These are phyloP conservation scores for Pestalotiopsis fici DNA, from an alignment of 2,329 filamentous ascomycete species.

Conservation along the genomic window DNA sequence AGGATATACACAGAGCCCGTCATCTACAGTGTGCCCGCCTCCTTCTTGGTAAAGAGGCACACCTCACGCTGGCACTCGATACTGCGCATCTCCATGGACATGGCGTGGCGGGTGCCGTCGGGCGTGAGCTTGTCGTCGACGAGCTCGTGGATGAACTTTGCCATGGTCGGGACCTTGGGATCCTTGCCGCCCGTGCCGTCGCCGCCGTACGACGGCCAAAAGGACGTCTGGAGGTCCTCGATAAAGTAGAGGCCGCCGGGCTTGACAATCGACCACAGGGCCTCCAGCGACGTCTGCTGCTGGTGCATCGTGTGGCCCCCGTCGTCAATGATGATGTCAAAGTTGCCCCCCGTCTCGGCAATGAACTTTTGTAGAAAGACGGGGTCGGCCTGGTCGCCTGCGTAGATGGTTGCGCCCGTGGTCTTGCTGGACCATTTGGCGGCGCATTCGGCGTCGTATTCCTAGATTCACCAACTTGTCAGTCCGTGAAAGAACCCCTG, in stretches of 20 bases:
- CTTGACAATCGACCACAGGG: slow-evolving; percentile 36
- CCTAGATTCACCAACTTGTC: background rate
- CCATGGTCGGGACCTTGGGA: slow-evolving; percentile 23
- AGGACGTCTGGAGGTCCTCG: slow-evolving; percentile 34
- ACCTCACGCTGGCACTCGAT: slow-evolving; percentile 31
- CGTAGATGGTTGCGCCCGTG: slow-evolving; percentile 36
- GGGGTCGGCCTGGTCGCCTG: slow-evolving; percentile 39
- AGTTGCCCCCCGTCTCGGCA: slow-evolving; percentile 29
- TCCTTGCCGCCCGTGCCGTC: slow-evolving; percentile 20
- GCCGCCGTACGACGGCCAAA: slow-evolving; percentile 22
- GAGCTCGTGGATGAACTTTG: slow-evolving; percentile 26
- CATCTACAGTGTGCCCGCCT: background rate
- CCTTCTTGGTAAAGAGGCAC: slow-evolving; percentile 27
- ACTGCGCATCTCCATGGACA: slow-evolving; percentile 23
- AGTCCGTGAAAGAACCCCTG: too few relatives aligned
- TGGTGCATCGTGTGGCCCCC: slow-evolving; percentile 39
- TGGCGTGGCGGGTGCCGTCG: slow-evolving; percentile 16
- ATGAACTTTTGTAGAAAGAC: slow-evolving; percentile 36
- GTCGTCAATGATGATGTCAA: slow-evolving; percentile 42
- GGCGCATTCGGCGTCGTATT: slow-evolving; percentile 37
- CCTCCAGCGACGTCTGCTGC: slow-evolving; percentile 34
- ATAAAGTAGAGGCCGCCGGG: slow-evolving; percentile 36
- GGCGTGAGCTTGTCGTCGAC: slow-evolving; percentile 24
- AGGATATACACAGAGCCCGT: background rate
- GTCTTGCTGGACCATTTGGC: slow-evolving; percentile 34